These are phyloP conservation scores for Candida sanyaensis DNA, from an alignment of 1,139 yeast genomes.

Conservation along the genomic window DNA sequence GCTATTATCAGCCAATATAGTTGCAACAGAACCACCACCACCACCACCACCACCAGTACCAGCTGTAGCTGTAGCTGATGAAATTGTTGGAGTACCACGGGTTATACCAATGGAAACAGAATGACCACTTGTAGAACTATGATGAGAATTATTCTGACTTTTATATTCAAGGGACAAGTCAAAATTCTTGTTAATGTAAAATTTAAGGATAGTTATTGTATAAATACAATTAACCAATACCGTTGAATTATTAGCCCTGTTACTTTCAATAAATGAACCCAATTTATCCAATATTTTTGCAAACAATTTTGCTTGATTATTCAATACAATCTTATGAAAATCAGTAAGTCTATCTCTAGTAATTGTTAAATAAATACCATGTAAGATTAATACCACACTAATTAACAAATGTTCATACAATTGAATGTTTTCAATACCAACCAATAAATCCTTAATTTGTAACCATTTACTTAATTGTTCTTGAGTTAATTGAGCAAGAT, in stretches of 20 bases:
- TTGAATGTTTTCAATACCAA: background rate
- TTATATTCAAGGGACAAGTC: slow-evolving; percentile 10
- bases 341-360: slow-evolving; percentile 11
- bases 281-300: slow-evolving; percentile 27
- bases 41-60: background rate
- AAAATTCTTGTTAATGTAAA: slow-evolving; percentile 23
- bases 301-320: slow-evolving; percentile 36
- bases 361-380: slow-evolving; percentile 20
- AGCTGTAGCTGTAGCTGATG: background rate
- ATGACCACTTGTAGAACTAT: background rate
- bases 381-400: slow-evolving; percentile 31
- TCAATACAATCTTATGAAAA: slow-evolving; percentile 21
- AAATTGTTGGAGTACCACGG: background rate
- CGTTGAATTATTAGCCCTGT: slow-evolving; percentile 19
- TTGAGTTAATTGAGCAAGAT: slow-evolving; percentile 5
- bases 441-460: slow-evolving; percentile 6
- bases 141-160: background rate
- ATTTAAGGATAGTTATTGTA: slow-evolving; percentile 33
- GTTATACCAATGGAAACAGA: background rate
- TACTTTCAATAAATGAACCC: slow-evolving; percentile 12
- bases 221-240: slow-evolving; percentile 31
- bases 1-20: background rate
- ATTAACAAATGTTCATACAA: slow-evolving; percentile 27
- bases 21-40: too few species aligned
- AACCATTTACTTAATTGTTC: slow-evolving; percentile 31